Percentiles rank a stretch among this genome's conserved stretches.
Conservation (phyloP, 192 early-diverging fungal species). For the Linnemannia elongata region DNA sequence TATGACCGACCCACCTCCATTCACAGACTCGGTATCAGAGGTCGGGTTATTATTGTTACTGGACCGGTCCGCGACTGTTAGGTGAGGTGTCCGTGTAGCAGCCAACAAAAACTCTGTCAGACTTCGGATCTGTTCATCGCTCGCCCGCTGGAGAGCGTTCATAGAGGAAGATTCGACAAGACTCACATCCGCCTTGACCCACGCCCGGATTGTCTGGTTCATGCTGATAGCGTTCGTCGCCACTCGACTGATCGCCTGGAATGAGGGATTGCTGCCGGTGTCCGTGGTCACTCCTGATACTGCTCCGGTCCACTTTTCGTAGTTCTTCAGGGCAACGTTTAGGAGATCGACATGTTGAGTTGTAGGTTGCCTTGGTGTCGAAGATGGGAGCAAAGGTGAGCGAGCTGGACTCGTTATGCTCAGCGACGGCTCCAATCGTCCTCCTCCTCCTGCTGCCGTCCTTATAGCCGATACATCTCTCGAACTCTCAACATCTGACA, state of each 20-base stretch:
- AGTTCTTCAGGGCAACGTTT: constrained; percentile 36
- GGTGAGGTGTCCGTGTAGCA: neutral
- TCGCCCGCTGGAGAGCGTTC: constrained; percentile 30
- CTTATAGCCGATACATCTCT: neutral
- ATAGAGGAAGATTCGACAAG: constrained; percentile 48
- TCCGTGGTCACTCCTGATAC: neutral
- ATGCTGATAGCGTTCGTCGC: constrained; percentile 37
- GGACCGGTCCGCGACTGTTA: neutral
- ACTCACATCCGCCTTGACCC: constrained; percentile 41
- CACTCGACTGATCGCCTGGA: constrained; percentile 29
- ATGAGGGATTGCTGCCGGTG: neutral
- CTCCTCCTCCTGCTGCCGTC: neutral
- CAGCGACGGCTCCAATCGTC: constrained; percentile 10
- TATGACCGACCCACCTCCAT: constrained; percentile 12
- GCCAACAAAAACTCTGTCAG: constrained; percentile 37
- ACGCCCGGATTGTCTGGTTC: constrained; percentile 42
- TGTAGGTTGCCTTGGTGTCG: neutral
- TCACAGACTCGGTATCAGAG: constrained; percentile 4
- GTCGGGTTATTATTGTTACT: neutral
- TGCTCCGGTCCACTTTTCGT: constrained; percentile 24
- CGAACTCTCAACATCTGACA: neutral
- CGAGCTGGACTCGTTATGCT: constrained; percentile 13
- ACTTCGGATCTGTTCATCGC: constrained; percentile 50
- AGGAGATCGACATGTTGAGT: constrained; percentile 36
- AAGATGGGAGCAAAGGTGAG: neutral